These are phyloP conservation scores for Trypanosoma theileri DNA, from an alignment of 208 protist genomes.

Conservation along the genomic window DNA sequence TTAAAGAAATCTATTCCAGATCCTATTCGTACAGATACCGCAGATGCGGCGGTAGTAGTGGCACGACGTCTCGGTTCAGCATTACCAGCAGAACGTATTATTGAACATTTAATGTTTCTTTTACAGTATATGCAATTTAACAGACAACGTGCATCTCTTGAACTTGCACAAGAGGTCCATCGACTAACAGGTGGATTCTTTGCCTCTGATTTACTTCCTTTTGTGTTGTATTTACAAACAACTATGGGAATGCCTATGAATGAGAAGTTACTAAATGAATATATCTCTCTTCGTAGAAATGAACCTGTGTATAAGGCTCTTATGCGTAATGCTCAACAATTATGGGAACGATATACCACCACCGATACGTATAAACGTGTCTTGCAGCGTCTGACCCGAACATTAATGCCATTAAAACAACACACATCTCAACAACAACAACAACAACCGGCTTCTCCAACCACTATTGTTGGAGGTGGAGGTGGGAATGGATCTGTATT, in stretches of 20 bases:
- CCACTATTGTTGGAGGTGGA: too few relatives aligned
- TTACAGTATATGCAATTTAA: slow-evolving; percentile 40
- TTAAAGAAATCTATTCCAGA: background rate
- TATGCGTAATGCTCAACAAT: slow-evolving; percentile 37
- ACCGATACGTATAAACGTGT: slow-evolving; percentile 41
- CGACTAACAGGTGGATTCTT: slow-evolving; percentile 56
- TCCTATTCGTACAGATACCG: slow-evolving; percentile 6
- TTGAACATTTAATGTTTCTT: slow-evolving; percentile 51
- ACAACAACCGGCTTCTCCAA: background rate
- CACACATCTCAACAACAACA: background rate
- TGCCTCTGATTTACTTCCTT: slow-evolving; percentile 51
- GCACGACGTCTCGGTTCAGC: slow-evolving; percentile 48
- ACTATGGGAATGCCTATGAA: slow-evolving; percentile 22
- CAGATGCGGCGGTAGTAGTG: slow-evolving; percentile 7
- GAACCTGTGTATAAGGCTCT: slow-evolving; percentile 42
- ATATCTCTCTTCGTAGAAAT: slow-evolving; percentile 39
- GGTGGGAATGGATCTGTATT: background rate
- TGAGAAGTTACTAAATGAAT: slow-evolving; percentile 27
- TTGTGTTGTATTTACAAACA: slow-evolving; percentile 41
- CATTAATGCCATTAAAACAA: slow-evolving; percentile 35
- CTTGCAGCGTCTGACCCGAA: slow-evolving; percentile 31
- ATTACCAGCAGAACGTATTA: slow-evolving; percentile 49
- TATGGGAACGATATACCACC: slow-evolving; percentile 43
- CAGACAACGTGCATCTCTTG: slow-evolving; percentile 31
- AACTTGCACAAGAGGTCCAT: slow-evolving; percentile 46